phyloP scores from a whole-genome alignment of 2,329 filamentous ascomycete species.

The Teratosphaeria gauchensis region DNA sequence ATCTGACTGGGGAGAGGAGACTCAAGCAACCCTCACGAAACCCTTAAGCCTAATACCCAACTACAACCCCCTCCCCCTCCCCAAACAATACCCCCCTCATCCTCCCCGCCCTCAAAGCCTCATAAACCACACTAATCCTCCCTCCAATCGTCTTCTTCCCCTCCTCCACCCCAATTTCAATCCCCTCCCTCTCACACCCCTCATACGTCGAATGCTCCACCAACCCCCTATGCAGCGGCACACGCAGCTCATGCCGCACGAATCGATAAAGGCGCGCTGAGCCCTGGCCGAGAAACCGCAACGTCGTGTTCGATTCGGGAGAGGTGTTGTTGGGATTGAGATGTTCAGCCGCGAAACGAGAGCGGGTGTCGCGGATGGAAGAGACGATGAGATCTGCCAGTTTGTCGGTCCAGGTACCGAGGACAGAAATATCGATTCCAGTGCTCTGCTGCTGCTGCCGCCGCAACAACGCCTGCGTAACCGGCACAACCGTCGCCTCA shows the following conservation, averaged over 20 bases:
- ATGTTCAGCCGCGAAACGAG: not conserved
- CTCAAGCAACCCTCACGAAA: too few species aligned
- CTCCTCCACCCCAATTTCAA: not conserved
- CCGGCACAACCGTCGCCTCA: not conserved
- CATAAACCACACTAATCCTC: slow-evolving; percentile 15
- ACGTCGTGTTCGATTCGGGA: not conserved
- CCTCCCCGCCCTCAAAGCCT: slow-evolving; percentile 14
- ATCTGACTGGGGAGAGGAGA: too few species aligned
- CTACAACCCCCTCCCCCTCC: too few species aligned
- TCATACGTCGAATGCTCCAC: slow-evolving; percentile 16
- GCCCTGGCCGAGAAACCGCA: slow-evolving; percentile 8
- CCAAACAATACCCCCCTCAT: slow-evolving; percentile 11
- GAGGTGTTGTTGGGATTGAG: not conserved
- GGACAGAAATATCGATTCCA: too few species aligned
- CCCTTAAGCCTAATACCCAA: not conserved
- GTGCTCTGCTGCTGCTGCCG: too few species aligned
- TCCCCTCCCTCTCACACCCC: slow-evolving; percentile 5
- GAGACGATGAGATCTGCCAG: not conserved
- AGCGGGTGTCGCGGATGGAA: not conserved
- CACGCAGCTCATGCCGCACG: slow-evolving; percentile 10
- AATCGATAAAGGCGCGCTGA: slow-evolving; percentile 14
- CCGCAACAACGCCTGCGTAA: not conserved
- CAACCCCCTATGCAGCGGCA: slow-evolving; percentile 14
- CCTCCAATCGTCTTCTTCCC: slow-evolving; percentile 12
- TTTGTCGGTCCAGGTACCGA: not conserved